Percentiles rank a stretch among this genome's conserved stretches.
Conservation (phyloP, 257 asterid genomes). For the Solanum medicagineum region DNA sequence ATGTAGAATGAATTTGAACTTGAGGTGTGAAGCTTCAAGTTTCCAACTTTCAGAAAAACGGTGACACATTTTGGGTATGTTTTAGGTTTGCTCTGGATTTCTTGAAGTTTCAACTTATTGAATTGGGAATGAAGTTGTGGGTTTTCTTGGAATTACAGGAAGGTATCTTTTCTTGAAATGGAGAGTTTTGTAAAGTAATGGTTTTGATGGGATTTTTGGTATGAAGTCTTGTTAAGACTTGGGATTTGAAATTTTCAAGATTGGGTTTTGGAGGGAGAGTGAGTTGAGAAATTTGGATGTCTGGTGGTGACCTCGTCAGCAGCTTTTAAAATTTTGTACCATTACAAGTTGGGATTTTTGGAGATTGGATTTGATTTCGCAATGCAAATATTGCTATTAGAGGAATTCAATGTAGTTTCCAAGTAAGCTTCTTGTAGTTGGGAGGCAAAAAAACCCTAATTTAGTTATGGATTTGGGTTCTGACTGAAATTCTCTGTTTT, state of each 20-base stretch:
- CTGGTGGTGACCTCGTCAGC: slow-evolving; percentile 5
- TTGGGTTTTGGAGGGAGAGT: slow-evolving; percentile 47
- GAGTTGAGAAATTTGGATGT: slow-evolving; percentile 35
- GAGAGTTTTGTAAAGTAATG: slow-evolving; percentile 9
- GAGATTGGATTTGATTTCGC: slow-evolving; percentile 25
- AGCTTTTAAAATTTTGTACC: background rate
- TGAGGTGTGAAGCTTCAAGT: slow-evolving; percentile 28
- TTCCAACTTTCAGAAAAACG: slow-evolving; percentile 18
- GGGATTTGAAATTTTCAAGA: slow-evolving; percentile 4
- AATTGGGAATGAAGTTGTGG: slow-evolving; percentile 9
- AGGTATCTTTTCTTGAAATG: slow-evolving; percentile 19
- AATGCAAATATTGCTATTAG: slow-evolving; percentile 11
- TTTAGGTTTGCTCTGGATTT: slow-evolving; percentile 7
- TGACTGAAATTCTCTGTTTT: background rate
- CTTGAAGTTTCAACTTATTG: slow-evolving; percentile 1
- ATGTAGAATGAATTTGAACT: slow-evolving; percentile 19
- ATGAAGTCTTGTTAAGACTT: slow-evolving; percentile 12
- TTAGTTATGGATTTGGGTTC: background rate
- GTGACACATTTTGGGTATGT: slow-evolving; percentile 36
- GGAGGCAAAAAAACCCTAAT: slow-evolving; percentile 30
- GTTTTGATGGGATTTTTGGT: slow-evolving; percentile 9
- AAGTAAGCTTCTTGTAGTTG: slow-evolving; percentile 21
- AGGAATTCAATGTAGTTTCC: slow-evolving; percentile 12
- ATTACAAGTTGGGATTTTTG: slow-evolving; percentile 2
- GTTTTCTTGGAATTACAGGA: slow-evolving; percentile 29